Evolutionary conservation across 2,329 filamentous ascomycete genomes (phyloP).

Genomic region (Cercospora zeae-maydis): DNA sequence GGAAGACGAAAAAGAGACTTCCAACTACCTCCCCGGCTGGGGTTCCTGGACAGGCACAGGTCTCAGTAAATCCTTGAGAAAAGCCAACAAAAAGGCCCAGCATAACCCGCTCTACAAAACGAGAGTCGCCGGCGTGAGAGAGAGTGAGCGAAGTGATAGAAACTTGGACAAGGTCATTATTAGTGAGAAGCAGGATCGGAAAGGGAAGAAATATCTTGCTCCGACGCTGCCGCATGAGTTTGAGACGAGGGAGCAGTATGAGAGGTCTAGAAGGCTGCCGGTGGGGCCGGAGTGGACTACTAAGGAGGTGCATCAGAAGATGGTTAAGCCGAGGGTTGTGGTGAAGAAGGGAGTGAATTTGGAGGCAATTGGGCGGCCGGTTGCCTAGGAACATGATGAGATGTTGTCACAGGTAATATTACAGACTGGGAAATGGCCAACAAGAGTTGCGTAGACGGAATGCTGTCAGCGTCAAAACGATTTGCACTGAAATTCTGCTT

Average conservation of each 20-base stretch:
- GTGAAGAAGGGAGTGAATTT: constrained; percentile 83
- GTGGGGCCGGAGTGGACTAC: constrained; percentile 94
- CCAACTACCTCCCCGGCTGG: constrained; percentile 90
- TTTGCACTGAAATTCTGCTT: too few species aligned
- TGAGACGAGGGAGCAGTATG: constrained; percentile 83
- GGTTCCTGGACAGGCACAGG: constrained; percentile 87
- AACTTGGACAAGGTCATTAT: constrained; percentile 84
- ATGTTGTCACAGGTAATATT: not conserved
- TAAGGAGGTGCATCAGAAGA: constrained; percentile 89
- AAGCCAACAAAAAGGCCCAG: constrained; percentile 52
- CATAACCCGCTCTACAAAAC: constrained; percentile 55
- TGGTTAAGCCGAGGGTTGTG: constrained; percentile 82
- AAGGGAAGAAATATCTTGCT: constrained; percentile 87
- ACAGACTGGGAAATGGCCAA: not conserved
- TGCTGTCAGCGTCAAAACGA: too few species aligned
- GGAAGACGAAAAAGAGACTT: constrained; percentile 78
- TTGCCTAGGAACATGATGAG: constrained; percentile 40
- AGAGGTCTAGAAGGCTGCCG: constrained; percentile 78
- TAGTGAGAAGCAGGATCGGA: constrained; percentile 84
- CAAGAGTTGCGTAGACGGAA: constrained; percentile 9
- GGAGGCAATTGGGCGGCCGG: constrained; percentile 77
- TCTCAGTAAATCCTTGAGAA: constrained; percentile 66
- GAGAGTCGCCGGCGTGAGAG: constrained; percentile 65
- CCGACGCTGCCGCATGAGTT: constrained; percentile 82
- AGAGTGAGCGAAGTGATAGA: constrained; percentile 73